Percentiles rank a stretch among this genome's conserved stretches.
These are phyloP conservation scores for Crithidia brevicula DNA, from an alignment of 208 protist species.

Conservation along the genomic window DNA sequence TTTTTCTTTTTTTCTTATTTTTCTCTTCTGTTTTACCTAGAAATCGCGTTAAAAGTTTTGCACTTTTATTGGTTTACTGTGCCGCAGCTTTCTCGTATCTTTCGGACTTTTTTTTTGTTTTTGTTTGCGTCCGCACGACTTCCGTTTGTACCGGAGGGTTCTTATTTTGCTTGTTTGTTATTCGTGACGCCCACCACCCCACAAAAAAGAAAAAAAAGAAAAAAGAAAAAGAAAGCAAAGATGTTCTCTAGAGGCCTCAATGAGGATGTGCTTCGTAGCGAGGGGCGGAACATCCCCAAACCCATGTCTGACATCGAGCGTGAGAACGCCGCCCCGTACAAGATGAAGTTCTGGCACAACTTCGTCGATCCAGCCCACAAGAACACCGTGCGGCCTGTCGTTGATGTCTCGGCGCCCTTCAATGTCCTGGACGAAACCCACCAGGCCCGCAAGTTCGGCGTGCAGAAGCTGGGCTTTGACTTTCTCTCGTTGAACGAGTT, in stretches of 20 bases:
- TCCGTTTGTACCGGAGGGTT: too few species aligned
- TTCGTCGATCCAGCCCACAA: constrained; percentile 61
- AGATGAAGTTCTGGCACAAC: constrained; percentile 65
- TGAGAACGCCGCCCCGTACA: constrained; percentile 41
- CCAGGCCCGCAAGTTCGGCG: constrained; percentile 68
- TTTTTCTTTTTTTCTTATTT: too few species aligned
- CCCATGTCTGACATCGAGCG: constrained; percentile 34
- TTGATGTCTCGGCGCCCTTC: constrained; percentile 81
- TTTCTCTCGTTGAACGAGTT: constrained; percentile 80
- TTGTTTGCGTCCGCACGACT: neutral
- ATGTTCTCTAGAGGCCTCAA: constrained; percentile 80
- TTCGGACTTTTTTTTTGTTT: neutral
- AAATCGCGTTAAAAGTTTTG: too few species aligned
- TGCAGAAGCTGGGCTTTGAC: constrained; percentile 61
- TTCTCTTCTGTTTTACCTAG: too few species aligned
- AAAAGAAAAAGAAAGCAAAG: neutral
- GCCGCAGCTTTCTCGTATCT: too few species aligned
- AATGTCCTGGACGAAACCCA: constrained; percentile 84
- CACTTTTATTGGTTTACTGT: too few species aligned
- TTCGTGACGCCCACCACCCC: neutral
- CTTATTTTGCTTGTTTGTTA: constrained; percentile 26
- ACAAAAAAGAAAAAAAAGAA: neutral
- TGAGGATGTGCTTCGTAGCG: constrained; percentile 46
- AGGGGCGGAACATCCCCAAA: constrained; percentile 58
- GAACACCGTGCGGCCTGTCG: constrained; percentile 40